phyloP scores from a whole-genome alignment of 352 stramenopile species.

The Globisporangium parvum region DNA sequence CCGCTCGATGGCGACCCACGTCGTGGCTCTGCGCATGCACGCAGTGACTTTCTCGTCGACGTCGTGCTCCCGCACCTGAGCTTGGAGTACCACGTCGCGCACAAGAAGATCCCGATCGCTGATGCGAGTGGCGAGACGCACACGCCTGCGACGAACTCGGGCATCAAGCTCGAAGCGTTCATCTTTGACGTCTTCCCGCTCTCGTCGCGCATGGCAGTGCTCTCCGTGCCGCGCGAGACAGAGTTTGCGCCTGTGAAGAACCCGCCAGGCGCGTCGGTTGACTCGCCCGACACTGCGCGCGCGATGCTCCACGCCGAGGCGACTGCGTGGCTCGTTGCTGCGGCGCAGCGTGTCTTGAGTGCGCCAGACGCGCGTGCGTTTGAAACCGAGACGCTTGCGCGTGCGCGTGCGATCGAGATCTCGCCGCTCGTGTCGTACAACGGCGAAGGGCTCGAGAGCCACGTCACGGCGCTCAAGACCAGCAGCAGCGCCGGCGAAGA shows the following conservation, averaged over 20 bases:
- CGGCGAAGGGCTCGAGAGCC: slow-evolving; percentile 65
- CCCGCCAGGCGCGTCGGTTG: slow-evolving; percentile 50
- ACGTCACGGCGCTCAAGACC: slow-evolving; percentile 20
- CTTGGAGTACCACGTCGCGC: slow-evolving; percentile 93
- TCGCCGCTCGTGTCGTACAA: slow-evolving; percentile 84
- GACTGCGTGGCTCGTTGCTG: slow-evolving; percentile 52
- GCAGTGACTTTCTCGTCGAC: slow-evolving; percentile 77
- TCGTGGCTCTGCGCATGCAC: not conserved
- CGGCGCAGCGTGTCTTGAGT: slow-evolving; percentile 29
- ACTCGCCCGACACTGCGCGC: slow-evolving; percentile 86
- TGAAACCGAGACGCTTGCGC: slow-evolving; percentile 27
- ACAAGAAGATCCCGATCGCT: slow-evolving; percentile 96
- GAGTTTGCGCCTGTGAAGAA: slow-evolving; percentile 95
- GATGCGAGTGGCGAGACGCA: slow-evolving; percentile 76
- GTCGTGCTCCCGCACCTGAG: slow-evolving; percentile 79
- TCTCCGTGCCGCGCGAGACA: slow-evolving; percentile 88
- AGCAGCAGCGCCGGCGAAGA: not conserved
- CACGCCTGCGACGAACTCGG: slow-evolving; percentile 85
- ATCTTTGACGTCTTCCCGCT: slow-evolving; percentile 99
- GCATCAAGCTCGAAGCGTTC: slow-evolving; percentile 98
- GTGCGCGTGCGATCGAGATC: slow-evolving; percentile 55
- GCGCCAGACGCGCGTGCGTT: slow-evolving; percentile 24
- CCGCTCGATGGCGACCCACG: too few species aligned
- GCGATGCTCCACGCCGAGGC: slow-evolving; percentile 61
- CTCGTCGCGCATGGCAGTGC: slow-evolving; percentile 89